phyloP scores from a whole-genome alignment of 306 rosid genomes.

The Prunus armeniaca region DNA sequence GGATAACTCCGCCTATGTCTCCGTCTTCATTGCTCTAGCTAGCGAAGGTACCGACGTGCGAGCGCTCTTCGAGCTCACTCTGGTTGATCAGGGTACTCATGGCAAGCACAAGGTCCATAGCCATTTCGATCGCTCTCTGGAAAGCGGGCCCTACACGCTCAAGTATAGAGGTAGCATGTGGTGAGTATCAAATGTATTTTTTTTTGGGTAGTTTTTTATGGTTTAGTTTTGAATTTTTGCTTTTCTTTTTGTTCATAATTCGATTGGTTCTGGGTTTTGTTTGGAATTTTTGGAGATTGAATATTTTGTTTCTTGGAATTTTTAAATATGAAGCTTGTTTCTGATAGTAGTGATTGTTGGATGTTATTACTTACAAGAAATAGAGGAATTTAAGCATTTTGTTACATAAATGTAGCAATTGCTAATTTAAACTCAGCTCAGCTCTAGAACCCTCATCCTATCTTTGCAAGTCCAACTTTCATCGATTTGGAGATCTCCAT shows the following conservation, averaged over 20 bases:
- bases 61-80: conserved; percentile 83
- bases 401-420: not conserved
- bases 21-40: conserved; percentile 92
- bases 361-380: too few relatives aligned
- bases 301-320: too few relatives aligned
- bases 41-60: conserved; percentile 96
- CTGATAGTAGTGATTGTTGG: too few relatives aligned
- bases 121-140: conserved; percentile 89
- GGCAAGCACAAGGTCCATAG: conserved; percentile 91
- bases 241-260: not conserved
- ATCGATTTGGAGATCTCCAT: too few relatives aligned
- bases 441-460: too few relatives aligned
- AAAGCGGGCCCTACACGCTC: conserved; percentile 92
- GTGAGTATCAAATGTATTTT: conserved; percentile 29
- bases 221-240: not conserved
- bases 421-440: too few relatives aligned
- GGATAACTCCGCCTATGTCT: conserved; percentile 86
- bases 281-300: not conserved
- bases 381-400: not conserved
- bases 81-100: conserved; percentile 79
- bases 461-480: too few relatives aligned
- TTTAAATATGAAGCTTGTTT: too few relatives aligned
- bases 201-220: not conserved
- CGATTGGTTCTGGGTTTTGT: not conserved
- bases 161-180: conserved; percentile 98